Base-by-base conservation (phyloP, 1,139 yeast species). In the Scheffersomyces parashehatae region DNA sequence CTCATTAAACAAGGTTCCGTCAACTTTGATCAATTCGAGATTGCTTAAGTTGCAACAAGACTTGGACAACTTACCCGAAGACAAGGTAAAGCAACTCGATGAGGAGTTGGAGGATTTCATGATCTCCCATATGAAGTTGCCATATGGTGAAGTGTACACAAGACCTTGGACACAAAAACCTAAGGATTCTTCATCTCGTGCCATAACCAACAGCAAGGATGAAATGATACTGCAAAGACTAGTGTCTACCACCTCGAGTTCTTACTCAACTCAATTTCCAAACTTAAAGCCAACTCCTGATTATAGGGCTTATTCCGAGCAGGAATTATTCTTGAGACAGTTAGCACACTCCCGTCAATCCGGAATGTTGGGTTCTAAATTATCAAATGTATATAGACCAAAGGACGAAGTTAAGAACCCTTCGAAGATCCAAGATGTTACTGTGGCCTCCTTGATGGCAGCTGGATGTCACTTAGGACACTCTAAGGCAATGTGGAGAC, bases 381-480 rank as follows among this genome's bases (percentile, higher is more conserved):
- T 88, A 9, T 65, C 72, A 31, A 72, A 83, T 45, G 82, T 87
- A 8, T 88, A 88, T 60, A 67, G 69, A 42, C 96, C 97, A 16
- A 83, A 85, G 58, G 73, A 77, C 51, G 88, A 87, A 49, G 73
- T 84, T 28, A 72, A 73, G 42, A 64, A 70, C 20, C 96, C 97
- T 11, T 71, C 75, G 29, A 59, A 74, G 29, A 71, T 81, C 20
- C 68, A 77, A 29, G 81, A 85, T 46, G 62, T 87, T 10, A 75
- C 93, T 1, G 70, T 89, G 29, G 71, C 88, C 26, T 82, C 83
- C 45, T 75, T 91, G 42, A 64, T 91, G 65, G 95, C 97, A 4
- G 89, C 98, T 0, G 98, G 97, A 37, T 93, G 93, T 41, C 99
- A 93, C 65, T 72, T 93, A 54, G 99, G 99, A 28, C 97, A 93